Base-by-base conservation (phyloP, 331 rosid species). In the Acacia pycnantha region DNA sequence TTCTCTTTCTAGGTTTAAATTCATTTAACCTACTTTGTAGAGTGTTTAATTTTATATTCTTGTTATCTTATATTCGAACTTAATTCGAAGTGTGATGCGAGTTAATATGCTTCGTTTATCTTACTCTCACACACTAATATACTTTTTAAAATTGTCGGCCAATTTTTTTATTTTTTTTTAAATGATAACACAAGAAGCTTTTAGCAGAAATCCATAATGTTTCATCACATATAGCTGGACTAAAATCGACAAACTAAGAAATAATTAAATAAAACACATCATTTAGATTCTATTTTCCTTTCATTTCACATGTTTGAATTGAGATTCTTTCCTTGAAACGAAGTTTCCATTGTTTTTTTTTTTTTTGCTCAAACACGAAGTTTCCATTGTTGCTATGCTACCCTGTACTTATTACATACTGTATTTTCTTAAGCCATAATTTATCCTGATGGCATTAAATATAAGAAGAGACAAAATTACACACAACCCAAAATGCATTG, bases 301-400 rank as follows among this genome's bases (percentile, higher is more conserved):
- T 21, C 29, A 66, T 65, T n/a, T 70, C 40, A 12, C 14, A 12
- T 12, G 33, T 37, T 72, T 24, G 11, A 46, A 27, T 22, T 21
- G 8, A 61, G 76, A 73, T 50, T 29, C 24, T 19, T 78, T 51
- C 37, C 62, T 21, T 67, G 77, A 33, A 76, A 54, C 14, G 81
- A 64, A 15, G 41, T 29, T 64, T 64, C 66, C 33, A 11, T 59
- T 24, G 33, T 56, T 56, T n/a, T n/a, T n/a, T n/a, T n/a, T n/a
- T n/a, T n/a, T n/a, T n/a, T n/a, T n/a, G n/a, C n/a, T n/a, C n/a
- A n/a, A n/a, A n/a, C n/a, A 54, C 14, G 81, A 64, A 15, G 41
- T 29, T 64, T 64, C 66, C 33, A 11, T 59, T 24, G 33, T 56
- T 56, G 31, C 22, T 56, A 22, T 59, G 66, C 15, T 4, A 58